These are phyloP conservation scores for Beverwykella pulmonaria DNA, from an alignment of 495 filamentous ascomycete genomes.

Conservation along the genomic window DNA sequence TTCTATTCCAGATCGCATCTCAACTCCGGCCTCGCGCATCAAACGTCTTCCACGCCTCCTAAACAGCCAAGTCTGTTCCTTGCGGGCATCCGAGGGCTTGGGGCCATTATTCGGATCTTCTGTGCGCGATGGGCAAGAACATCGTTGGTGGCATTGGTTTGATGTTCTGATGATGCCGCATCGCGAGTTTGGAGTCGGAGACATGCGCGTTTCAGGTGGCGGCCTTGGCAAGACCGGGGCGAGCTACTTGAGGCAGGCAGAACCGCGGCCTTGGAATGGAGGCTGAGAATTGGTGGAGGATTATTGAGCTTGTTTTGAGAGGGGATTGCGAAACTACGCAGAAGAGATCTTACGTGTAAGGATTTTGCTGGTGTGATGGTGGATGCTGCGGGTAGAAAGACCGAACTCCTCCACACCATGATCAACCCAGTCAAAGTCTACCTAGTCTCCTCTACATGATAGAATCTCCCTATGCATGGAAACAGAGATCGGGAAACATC, in stretches of 20 bases:
- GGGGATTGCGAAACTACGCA: background rate
- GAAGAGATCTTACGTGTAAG: background rate
- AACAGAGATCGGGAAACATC: too few species aligned
- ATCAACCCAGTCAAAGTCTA: too few species aligned
- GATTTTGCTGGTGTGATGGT: too few species aligned
- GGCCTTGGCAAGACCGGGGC: constrained; percentile 12
- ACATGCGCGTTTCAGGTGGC: constrained; percentile 19
- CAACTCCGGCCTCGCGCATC: background rate
- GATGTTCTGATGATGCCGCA: constrained; percentile 30
- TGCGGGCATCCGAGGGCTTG: background rate
- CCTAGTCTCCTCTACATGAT: too few species aligned
- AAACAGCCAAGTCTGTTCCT: constrained; percentile 29
- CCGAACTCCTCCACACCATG: too few species aligned
- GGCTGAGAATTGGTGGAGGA: background rate
- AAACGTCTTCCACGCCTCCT: constrained; percentile 9
- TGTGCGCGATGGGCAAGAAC: background rate
- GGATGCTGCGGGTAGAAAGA: too few species aligned
- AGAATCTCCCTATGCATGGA: too few species aligned
- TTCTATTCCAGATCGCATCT: background rate
- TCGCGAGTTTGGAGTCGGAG: constrained; percentile 15
- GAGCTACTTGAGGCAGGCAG: background rate
- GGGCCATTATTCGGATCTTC: background rate
- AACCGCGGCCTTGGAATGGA: background rate
- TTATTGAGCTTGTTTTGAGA: background rate
- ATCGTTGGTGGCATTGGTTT: constrained; percentile 16